Evolutionary conservation across 306 rosid species (phyloP), one percentile per base, ranked within the genome.

Genomic region (Cucurbita moschata): DNA sequence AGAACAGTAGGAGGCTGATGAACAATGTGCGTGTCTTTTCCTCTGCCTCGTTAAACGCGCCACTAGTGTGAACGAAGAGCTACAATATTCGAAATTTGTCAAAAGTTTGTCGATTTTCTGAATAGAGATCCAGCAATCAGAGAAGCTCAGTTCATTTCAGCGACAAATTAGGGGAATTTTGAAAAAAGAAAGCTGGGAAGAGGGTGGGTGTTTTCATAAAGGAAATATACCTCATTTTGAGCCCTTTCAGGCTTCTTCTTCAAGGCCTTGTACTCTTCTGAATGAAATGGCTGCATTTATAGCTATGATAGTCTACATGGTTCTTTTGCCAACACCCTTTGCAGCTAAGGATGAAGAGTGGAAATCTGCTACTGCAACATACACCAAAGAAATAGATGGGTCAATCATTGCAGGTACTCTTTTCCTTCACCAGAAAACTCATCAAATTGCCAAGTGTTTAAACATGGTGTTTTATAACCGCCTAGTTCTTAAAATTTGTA

Each of bases 351-450:
- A 84, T 40, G 87, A 64, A 61, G 88, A 81, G 62, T 94, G 99
- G 99, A 89, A 77, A 85, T 83, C 89, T 77, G 99, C 90, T 51
- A 84, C 97, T 75, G 97, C 99, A 69, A 94, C 99, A 3, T 91
- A 84, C 73, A 63, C 92, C 80, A 87, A 83, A 23, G 96, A 94
- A 80, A 78, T 78, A 67, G 88, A 91, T 71, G 95, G 92, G 26
- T 89, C 97, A 3, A 92, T 94, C 54, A 66, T 89, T 72, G 85
- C 85, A 15, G 97, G 99, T 90, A 81, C 71, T 77, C 75, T 75
- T 57, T 77, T 75, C 54, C 78, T 74, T 76, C 67, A 74, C 50
- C 21, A 14, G 15, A 2, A 6, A 62, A 37, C 68, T 49, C 73
- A n/a, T 26, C 0, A 30, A 30, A 4, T 21, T 49, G 30, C 15